Evolutionary conservation across 495 filamentous ascomycete genomes (phyloP).

Genomic region (Penicillium coprophilum): DNA sequence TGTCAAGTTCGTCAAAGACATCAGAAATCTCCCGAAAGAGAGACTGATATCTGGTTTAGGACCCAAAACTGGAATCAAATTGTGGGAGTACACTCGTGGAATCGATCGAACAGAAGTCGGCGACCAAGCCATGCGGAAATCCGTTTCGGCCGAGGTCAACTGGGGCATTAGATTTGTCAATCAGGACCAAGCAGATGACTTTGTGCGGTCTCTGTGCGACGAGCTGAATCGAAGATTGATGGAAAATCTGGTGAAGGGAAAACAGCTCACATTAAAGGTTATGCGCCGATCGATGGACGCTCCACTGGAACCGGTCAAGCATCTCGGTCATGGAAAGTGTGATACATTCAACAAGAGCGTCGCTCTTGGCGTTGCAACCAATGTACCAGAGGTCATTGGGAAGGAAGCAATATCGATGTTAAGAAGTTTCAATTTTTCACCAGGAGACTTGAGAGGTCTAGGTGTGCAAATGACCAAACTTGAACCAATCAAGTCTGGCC

Average conservation of each 20-base stretch:
- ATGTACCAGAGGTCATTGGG: constrained; percentile 63
- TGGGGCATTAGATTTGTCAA: constrained; percentile 96
- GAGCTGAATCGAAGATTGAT: constrained; percentile 78
- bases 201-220: constrained; percentile 75
- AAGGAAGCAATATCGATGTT: constrained; percentile 83
- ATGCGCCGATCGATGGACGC: constrained; percentile 85
- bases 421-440: constrained; percentile 76
- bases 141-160: constrained; percentile 93
- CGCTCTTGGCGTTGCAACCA: constrained; percentile 77
- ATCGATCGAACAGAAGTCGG: constrained; percentile 87
- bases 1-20: constrained; percentile 76
- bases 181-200: constrained; percentile 86
- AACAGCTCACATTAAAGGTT: constrained; percentile 86
- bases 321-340: constrained; percentile 93
- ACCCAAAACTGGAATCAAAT: constrained; percentile 87
- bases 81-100: constrained; percentile 88
- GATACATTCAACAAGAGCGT: constrained; percentile 88
- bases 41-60: constrained; percentile 70
- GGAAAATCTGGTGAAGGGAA: constrained; percentile 81
- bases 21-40: constrained; percentile 73
- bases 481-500: constrained; percentile 65
- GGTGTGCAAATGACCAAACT: constrained; percentile 92
- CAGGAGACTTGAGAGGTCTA: constrained; percentile 85
- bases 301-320: constrained; percentile 88
- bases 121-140: constrained; percentile 76